A percentile compares a stretch with the other conserved stretches of the same genome.
Conservation (phyloP, 2,329 filamentous ascomycete genomes). For the Colletotrichum noveboracense region DNA sequence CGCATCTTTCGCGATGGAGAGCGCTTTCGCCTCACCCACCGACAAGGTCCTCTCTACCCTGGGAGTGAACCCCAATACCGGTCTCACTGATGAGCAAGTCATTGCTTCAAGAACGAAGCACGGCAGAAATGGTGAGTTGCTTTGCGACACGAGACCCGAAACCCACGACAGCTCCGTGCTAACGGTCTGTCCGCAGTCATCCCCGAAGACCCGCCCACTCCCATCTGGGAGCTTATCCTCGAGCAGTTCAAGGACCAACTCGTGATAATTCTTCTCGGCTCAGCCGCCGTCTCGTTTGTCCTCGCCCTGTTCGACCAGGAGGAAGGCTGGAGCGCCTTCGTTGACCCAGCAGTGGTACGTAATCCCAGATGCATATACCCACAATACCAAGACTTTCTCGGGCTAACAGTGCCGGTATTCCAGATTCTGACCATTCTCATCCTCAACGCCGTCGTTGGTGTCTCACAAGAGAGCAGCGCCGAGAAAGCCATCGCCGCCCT, state of each 20-base stretch:
- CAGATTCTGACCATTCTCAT: slow-evolving; percentile 96
- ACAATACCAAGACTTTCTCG: slow-evolving; percentile 10
- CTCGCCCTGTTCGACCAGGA: slow-evolving; percentile 92
- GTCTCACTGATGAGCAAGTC: slow-evolving; percentile 66
- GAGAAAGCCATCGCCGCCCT: slow-evolving; percentile 98
- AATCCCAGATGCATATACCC: slow-evolving; percentile 12
- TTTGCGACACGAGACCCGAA: slow-evolving; percentile 3
- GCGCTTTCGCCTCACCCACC: slow-evolving; percentile 64
- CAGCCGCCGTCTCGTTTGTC: slow-evolving; percentile 91
- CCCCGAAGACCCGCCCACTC: slow-evolving; percentile 90
- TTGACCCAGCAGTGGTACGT: slow-evolving; percentile 92
- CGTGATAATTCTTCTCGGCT: slow-evolving; percentile 91
- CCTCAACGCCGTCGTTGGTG: slow-evolving; percentile 94
- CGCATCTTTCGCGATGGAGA: slow-evolving; percentile 56
- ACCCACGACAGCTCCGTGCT: slow-evolving; percentile 16
- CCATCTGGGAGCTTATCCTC: slow-evolving; percentile 93
- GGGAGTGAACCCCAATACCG: slow-evolving; percentile 57
- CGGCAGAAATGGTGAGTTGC: slow-evolving; percentile 67
- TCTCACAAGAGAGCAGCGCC: slow-evolving; percentile 97
- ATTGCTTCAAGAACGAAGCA: slow-evolving; percentile 59
- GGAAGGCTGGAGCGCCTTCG: slow-evolving; percentile 95
- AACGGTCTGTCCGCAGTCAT: slow-evolving; percentile 49
- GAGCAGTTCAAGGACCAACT: slow-evolving; percentile 99
- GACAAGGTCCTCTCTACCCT: slow-evolving; percentile 65
- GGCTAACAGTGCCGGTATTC: slow-evolving; percentile 23